Conservation (phyloP, 768 basidiomycete genomes). For the Strobilomyces dryophilus region DNA sequence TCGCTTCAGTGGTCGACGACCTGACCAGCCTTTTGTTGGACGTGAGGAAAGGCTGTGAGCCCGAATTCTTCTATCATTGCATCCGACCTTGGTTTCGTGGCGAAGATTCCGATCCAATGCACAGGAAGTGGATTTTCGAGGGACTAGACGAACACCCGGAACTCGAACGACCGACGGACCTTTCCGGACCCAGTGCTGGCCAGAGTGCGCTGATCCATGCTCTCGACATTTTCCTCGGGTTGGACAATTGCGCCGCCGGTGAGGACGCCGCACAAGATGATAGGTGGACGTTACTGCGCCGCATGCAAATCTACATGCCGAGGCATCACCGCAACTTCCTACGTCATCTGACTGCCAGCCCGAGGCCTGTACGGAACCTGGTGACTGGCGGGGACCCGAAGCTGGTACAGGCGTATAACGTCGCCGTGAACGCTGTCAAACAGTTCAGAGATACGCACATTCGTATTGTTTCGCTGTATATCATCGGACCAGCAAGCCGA, state of each 20-base stretch:
- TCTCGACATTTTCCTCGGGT: constrained; percentile 67
- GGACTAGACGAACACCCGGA: constrained; percentile 48
- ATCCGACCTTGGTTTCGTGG: constrained; percentile 84
- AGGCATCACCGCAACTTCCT: constrained; percentile 76
- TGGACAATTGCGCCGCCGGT: constrained; percentile 42
- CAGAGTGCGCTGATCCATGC: constrained; percentile 77
- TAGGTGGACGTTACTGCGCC: constrained; percentile 49
- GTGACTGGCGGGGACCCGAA: constrained; percentile 33
- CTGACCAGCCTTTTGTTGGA: constrained; percentile 56
- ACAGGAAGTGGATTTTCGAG: constrained; percentile 54
- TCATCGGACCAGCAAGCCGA: constrained; percentile 58
- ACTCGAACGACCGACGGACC: constrained; percentile 43
- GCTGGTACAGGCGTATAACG: constrained; percentile 57
- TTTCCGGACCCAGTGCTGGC: constrained; percentile 79
- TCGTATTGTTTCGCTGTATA: constrained; percentile 69
- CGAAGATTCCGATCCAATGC: constrained; percentile 46
- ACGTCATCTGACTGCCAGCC: constrained; percentile 55
- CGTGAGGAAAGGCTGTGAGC: constrained; percentile 69
- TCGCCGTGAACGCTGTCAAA: constrained; percentile 60
- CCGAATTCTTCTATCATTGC: constrained; percentile 63
- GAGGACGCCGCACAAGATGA: constrained; percentile 9
- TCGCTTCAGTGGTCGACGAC: constrained; percentile 62
- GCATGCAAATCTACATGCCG: constrained; percentile 84
- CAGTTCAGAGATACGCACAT: constrained; percentile 75
- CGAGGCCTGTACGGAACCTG: constrained; percentile 57